Percentiles rank a stretch among this genome's conserved stretches.
These are phyloP conservation scores for Amphicarpaea edgeworthii DNA, from an alignment of 306 rosid species.

Conservation along the genomic window DNA sequence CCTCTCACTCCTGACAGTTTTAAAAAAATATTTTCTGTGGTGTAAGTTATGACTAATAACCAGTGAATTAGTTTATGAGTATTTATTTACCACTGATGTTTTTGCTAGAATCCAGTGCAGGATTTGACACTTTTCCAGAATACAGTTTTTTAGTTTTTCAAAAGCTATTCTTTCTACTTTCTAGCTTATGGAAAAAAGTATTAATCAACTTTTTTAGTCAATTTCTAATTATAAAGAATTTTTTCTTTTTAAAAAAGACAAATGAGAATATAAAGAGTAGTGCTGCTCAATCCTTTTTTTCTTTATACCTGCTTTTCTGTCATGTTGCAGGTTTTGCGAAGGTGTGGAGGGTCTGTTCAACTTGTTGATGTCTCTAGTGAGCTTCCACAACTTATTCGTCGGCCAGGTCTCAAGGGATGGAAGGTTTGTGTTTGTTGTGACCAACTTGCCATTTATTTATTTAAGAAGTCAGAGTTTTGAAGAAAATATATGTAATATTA, in stretches of 20 bases:
- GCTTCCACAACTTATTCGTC: constrained; percentile 84
- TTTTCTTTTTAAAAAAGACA: not conserved
- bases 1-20: not conserved
- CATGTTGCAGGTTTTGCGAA: constrained; percentile 77
- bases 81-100: too few species aligned
- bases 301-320: not conserved
- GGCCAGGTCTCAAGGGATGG: constrained; percentile 92
- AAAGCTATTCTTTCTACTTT: not conserved
- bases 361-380: constrained; percentile 89
- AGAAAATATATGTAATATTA: not conserved
- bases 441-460: constrained; percentile 16
- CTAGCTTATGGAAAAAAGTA: not conserved
- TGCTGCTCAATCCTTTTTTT: constrained; percentile 7
- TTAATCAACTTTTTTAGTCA: not conserved
- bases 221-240: not conserved
- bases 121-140: not conserved
- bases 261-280: not conserved
- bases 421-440: constrained; percentile 64
- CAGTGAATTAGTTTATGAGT: too few species aligned
- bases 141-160: not conserved
- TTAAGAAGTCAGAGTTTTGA: constrained; percentile 22
- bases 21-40: too few species aligned
- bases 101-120: too few species aligned
- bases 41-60: too few species aligned
- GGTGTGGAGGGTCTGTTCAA: constrained; percentile 79